Evolutionary conservation across 2,329 filamentous ascomycete genomes (phyloP).

Genomic region (Westerdykella sp.): DNA sequence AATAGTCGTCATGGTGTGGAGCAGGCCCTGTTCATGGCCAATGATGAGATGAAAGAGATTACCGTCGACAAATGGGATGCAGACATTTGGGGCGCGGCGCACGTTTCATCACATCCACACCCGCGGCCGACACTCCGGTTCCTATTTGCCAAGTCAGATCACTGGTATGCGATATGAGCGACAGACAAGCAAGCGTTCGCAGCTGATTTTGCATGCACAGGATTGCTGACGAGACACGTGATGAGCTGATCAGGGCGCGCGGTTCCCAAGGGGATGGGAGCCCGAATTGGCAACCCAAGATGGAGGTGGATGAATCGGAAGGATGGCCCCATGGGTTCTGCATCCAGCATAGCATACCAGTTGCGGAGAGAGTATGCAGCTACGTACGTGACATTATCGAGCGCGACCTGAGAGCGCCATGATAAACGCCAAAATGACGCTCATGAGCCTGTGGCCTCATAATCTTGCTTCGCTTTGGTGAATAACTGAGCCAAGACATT

Average conservation of each 20-base stretch:
- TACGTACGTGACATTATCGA: conserved; percentile 44
- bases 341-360: conserved; percentile 43
- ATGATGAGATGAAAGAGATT: conserved; percentile 53
- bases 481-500: conserved; percentile 33
- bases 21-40: conserved; percentile 54
- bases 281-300: conserved; percentile 42
- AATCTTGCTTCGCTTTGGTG: conserved; percentile 17
- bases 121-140: conserved; percentile 48
- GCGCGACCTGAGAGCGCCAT: conserved; percentile 10
- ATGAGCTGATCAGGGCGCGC: conserved; percentile 47
- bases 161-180: conserved; percentile 38
- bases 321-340: conserved; percentile 57
- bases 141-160: conserved; percentile 54
- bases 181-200: not conserved
- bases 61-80: conserved; percentile 52
- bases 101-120: conserved; percentile 19
- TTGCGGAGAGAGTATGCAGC: conserved; percentile 46
- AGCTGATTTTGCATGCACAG: not conserved
- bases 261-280: conserved; percentile 25
- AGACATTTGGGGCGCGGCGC: conserved; percentile 52
- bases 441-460: too few species aligned
- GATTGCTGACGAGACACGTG: conserved; percentile 53
- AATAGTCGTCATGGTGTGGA: conserved; percentile 45
- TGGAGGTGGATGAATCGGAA: conserved; percentile 51
- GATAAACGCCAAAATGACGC: not conserved